These are phyloP conservation scores for Lactifluus piperatus DNA, from an alignment of 768 basidiomycete species.

Conservation along the genomic window DNA sequence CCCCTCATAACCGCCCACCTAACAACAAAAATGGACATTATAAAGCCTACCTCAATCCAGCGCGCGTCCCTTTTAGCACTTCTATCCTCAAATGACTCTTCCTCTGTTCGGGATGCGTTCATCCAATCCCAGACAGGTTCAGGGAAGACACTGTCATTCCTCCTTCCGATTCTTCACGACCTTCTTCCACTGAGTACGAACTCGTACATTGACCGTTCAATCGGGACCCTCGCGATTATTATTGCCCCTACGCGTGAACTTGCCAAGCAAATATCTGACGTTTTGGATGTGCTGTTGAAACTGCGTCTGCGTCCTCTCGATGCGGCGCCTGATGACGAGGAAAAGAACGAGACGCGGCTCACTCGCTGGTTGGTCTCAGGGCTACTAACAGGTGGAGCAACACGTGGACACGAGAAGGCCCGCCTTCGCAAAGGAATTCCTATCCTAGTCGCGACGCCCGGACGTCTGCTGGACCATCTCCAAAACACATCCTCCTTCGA, in stretches of 20 bases:
- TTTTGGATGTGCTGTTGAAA: constrained; percentile 74
- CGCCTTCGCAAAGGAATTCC: constrained; percentile 90
- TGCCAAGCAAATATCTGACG: constrained; percentile 93
- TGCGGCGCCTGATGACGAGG: constrained; percentile 41
- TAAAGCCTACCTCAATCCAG: constrained; percentile 87
- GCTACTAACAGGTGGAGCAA: constrained; percentile 88
- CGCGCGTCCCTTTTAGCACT: constrained; percentile 60
- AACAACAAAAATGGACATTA: constrained; percentile 67
- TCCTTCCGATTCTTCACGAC: constrained; percentile 92
- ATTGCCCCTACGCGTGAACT: constrained; percentile 94
- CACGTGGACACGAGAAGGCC: constrained; percentile 91
- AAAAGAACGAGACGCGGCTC: constrained; percentile 37
- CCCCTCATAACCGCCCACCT: constrained; percentile 75
- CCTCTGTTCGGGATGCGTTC: constrained; percentile 61
- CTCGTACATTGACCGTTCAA: constrained; percentile 91
- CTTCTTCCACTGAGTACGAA: constrained; percentile 80
- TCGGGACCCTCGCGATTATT: constrained; percentile 91
- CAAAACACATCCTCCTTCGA: constrained; percentile 93
- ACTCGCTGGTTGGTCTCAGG: constrained; percentile 95
- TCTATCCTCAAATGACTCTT: constrained; percentile 35
- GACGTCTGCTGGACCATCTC: constrained; percentile 89
- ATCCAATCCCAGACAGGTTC: constrained; percentile 97
- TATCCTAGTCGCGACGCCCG: constrained; percentile 92
- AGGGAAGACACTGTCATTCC: constrained; percentile 89
- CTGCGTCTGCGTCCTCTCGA: constrained; percentile 58